These are phyloP conservation scores for Ophiosphaerella herpotricha DNA, from an alignment of 2,329 filamentous ascomycete genomes.

Conservation along the genomic window DNA sequence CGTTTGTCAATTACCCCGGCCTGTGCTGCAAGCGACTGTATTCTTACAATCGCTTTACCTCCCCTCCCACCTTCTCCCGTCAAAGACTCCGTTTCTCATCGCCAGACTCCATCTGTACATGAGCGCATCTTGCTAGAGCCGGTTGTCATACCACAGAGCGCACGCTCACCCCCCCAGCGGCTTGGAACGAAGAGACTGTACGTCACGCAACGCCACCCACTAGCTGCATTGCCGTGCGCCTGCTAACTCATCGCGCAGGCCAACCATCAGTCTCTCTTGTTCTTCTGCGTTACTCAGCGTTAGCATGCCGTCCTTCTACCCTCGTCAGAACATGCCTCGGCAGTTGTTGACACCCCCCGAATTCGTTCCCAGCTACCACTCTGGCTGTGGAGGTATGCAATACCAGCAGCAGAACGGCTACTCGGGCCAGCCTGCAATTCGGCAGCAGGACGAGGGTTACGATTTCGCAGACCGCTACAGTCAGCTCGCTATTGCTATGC, in stretches of 20 bases:
- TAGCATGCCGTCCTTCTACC: constrained; percentile 59
- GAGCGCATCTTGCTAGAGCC: constrained; percentile 40
- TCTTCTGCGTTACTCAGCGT: constrained; percentile 37
- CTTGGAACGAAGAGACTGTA: constrained; percentile 48
- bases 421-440: constrained; percentile 45
- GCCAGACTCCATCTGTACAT: constrained; percentile 41
- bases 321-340: constrained; percentile 49
- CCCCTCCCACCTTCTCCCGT: constrained; percentile 23
- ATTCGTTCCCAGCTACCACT: constrained; percentile 50
- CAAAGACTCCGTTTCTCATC: constrained; percentile 20
- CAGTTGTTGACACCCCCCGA: constrained; percentile 56
- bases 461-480: constrained; percentile 54
- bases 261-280: constrained; percentile 51
- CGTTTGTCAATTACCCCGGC: constrained; percentile 13
- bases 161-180: constrained; percentile 39
- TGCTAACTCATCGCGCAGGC: constrained; percentile 38
- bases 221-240: neutral
- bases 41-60: constrained; percentile 30
- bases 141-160: constrained; percentile 41
- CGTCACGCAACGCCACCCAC: constrained; percentile 18
- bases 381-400: constrained; percentile 49
- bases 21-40: constrained; percentile 27
- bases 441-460: constrained; percentile 52
- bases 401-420: constrained; percentile 54
- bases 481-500: constrained; percentile 48